Base-by-base conservation (phyloP, 2,329 filamentous ascomycete genomes). In the Magnaporthiopsis incrustans region DNA sequence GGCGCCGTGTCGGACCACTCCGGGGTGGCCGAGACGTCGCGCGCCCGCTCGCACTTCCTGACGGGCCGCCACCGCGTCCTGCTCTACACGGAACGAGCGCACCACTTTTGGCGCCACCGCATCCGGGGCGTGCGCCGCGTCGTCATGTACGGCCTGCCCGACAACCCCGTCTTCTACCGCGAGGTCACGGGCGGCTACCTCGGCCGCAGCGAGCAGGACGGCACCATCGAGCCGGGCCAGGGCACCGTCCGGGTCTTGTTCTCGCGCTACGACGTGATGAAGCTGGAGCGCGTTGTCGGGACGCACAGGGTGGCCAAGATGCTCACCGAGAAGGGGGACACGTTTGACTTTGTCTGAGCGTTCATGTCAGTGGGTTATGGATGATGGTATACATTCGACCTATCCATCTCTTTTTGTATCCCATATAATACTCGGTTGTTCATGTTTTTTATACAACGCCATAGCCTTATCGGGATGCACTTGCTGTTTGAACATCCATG, bases 81-180 rank as follows among this genome's bases (percentile, higher is more conserved):
- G 56, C 80, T 99, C 22, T 99, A 98, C 77, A 96, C 93, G 2
- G 94, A 96, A 74, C 88, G 95, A 65, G 91, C 93, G n/a, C 95
- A 99, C 76, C 95, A 99, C 76, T 98, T 98, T 81, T 87, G 92
- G 61, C 84, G 95, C n/a, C 92, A 95, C 72, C 84, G 85, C 68
- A 82, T 99, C 63, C 84, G 86, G 50, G 95, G 95, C 27, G 92
- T 95, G 18, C 88, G 88, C 74, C 83, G 88, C 57, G 85, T 98
- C n/a, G 83, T 97, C 62, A 89, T 97, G 81, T 70, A 98, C 74
- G 90, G 88, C 1, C 75, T 97, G 38, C 95, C 95, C 0, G 94
- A 98, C 70, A 97, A 97, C 73, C 89, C 90, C 32, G 73, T 84
- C 26, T 94, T 95, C 70, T 96, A 94, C 74, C 81, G 82, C 56